A percentile compares a stretch with the other conserved stretches of the same genome.
Conservation (phyloP, 2,329 filamentous ascomycete species). For the Beauveria medogensis region DNA sequence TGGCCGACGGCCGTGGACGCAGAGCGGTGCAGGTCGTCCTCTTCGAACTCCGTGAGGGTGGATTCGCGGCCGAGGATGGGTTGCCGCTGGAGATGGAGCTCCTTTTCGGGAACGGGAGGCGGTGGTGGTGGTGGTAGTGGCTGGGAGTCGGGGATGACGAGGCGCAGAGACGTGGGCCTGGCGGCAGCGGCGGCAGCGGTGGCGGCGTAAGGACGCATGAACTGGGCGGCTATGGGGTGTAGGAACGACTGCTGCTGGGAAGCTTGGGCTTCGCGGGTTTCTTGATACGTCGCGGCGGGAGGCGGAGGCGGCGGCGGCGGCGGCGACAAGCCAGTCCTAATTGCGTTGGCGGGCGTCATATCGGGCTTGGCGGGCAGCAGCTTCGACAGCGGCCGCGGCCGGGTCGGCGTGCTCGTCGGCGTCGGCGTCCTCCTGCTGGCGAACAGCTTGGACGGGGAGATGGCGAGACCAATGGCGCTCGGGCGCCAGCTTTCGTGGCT, state of each 20-base stretch:
- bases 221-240: constrained; percentile 13
- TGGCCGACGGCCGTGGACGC: constrained; percentile 28
- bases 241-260: neutral
- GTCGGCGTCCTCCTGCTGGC: constrained; percentile 17
- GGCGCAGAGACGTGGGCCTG: neutral
- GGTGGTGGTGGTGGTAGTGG: constrained; percentile 3
- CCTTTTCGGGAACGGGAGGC: constrained; percentile 10
- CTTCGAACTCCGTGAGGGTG: constrained; percentile 44
- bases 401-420: constrained; percentile 17
- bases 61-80: constrained; percentile 26
- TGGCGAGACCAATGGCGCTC: constrained; percentile 36
- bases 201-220: neutral
- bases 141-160: constrained; percentile 10
- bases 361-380: constrained; percentile 39
- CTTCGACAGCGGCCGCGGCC: constrained; percentile 29
- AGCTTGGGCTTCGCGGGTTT: constrained; percentile 10
- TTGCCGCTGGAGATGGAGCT: neutral
- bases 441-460: constrained; percentile 27
- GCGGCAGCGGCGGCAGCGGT: neutral
- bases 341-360: constrained; percentile 17
- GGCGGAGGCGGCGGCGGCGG: neutral
- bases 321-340: neutral
- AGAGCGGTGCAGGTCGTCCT: constrained; percentile 33
- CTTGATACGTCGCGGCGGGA: neutral
- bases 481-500: constrained; percentile 25